A percentile compares a stretch with the other conserved stretches of the same genome.
phyloP scores from a whole-genome alignment of 2,329 filamentous ascomycete genomes.

The Penicillium decumbens region DNA sequence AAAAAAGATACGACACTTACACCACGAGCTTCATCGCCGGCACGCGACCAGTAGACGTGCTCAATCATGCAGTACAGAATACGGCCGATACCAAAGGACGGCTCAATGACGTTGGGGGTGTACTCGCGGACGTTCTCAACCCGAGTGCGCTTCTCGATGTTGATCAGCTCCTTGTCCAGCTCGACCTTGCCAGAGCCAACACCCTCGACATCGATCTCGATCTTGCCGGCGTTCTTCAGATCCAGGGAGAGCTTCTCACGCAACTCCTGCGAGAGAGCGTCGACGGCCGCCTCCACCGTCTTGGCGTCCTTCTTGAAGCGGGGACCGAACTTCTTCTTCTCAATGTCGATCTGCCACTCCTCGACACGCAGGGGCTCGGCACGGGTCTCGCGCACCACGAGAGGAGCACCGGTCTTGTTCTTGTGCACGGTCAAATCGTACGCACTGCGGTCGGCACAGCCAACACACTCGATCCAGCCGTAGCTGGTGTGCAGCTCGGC shows the following conservation, averaged over 20 bases:
- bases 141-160: constrained; percentile 76
- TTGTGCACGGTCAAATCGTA: constrained; percentile 91
- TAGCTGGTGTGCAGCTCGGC: constrained; percentile 86
- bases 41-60: constrained; percentile 91
- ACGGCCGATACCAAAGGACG: constrained; percentile 92
- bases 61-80: constrained; percentile 92
- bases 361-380: constrained; percentile 73
- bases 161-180: constrained; percentile 71
- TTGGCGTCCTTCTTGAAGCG: constrained; percentile 93
- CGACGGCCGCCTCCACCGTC: constrained; percentile 72
- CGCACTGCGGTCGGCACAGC: constrained; percentile 90
- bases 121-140: constrained; percentile 83
- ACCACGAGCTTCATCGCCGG: constrained; percentile 75
- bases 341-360: constrained; percentile 80
- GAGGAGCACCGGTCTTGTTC: constrained; percentile 82
- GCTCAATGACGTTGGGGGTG: constrained; percentile 93
- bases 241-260: constrained; percentile 74
- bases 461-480: constrained; percentile 98
- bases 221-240: constrained; percentile 67
- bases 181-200: constrained; percentile 69
- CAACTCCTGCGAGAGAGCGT: constrained; percentile 71
- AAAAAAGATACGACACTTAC: constrained; percentile 53
- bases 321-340: constrained; percentile 95
- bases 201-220: constrained; percentile 67
- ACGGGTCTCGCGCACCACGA: constrained; percentile 78